Evolutionary conservation across 169 alveolate genomes (phyloP), one percentile per base, ranked within the genome.

Genomic region (Eimeria maxima): DNA sequence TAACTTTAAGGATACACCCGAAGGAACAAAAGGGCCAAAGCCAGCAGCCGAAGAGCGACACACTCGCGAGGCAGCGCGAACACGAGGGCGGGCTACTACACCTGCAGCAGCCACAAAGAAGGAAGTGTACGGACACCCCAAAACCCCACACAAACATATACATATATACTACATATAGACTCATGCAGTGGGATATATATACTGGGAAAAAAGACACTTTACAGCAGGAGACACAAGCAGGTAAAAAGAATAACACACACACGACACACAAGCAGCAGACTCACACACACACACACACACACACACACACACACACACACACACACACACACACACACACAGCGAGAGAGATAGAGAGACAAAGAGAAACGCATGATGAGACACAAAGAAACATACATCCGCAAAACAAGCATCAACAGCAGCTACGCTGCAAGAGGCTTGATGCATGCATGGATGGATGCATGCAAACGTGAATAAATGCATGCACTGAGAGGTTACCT

Each of bases 31-130:
- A 47, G 90, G 71, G 3, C 71, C 33, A 44, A 80, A 80, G 13
- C 38, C 65, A 1, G 47, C 6, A 6, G 10, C 10, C 22, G 69
- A 80, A 13, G 65, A 11, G 1, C 38, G 71, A 44, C 50, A 44
- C 1, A 47, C 24, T 14, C 44, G 27, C 3, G 24, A 14, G 4
- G 90, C 90, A 4, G 53, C 69, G 1, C 90, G 65, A 33, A 3
- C 22, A 10, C 90, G 65, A 27, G 90, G 90, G 13, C 47, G 45
- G 1, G 90, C 42, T 22, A 80, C 7, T 45, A 80, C 90, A 6
- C 87, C 87, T 76, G 60, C 80, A 69, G 80, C 80, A 10, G n/a
- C 80, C n/a, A n/a, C n/a, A n/a, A n/a, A n/a, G n/a, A n/a, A n/a
- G n/a, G n/a, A 69, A 45, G 80, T 69, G 80, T 69, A 69, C 44